Evolutionary conservation across 352 stramenopile genomes (phyloP), one percentile per base, ranked within the genome.

Genomic region (Pythium angustatum): DNA sequence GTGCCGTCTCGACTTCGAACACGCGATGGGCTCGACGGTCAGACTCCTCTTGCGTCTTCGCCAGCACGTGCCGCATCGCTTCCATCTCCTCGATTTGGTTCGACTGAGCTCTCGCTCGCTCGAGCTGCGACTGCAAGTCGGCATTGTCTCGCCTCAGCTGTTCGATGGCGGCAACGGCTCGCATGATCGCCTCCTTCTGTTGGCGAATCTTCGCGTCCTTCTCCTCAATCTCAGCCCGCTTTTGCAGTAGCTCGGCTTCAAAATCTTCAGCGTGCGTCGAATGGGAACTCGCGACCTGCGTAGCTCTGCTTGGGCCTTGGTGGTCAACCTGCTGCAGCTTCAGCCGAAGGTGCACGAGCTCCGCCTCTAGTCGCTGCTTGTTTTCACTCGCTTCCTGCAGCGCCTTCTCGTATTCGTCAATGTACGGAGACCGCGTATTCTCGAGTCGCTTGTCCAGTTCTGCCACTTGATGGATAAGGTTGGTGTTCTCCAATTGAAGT

Each of bases 401-500:
- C n/a, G n/a, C n/a, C n/a, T n/a, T n/a, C n/a, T n/a, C n/a, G n/a
- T n/a, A n/a, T n/a, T n/a, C n/a, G n/a, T n/a, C n/a, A n/a, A n/a
- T n/a, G 48, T 78, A 68, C 50, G 80, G 71, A 33, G 62, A 48
- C 45, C 55, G 40, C 33, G 78, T 84, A 49, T 76, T 75, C 28
- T 83, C 56, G 50, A 94, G 67, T n/a, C 79, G 76, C 58, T 92
- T 77, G 56, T 94, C 82, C 1, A 91, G 68, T 38, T 79, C 78
- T 31, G 82, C 82, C 43, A 91, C 80, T 19, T 78, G 79, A 40
- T 88, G 62, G 65, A 77, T 77, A 66, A 89, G 78, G 71, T 91
- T 91, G 57, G 89, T 89, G 65, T 87, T 88, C 51, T 89, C 83
- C 68, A 85, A 90, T 26, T 76, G 69, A 5, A 94, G 70, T 3